Conservation (phyloP, 768 basidiomycete genomes). For the Phallus indusiatus region DNA sequence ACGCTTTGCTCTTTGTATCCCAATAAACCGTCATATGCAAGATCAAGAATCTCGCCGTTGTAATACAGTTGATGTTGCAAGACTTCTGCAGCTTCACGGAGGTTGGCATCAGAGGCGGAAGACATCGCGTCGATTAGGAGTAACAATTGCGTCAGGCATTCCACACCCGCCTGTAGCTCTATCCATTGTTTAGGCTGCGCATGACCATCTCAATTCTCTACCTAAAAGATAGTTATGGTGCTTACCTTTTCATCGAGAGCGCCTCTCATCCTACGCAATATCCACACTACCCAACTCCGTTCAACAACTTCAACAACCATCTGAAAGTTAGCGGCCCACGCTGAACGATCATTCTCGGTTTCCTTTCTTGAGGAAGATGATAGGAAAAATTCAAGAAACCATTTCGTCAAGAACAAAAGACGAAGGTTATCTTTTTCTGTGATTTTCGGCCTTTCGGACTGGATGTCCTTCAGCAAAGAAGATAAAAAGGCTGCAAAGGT, state of each 20-base stretch:
- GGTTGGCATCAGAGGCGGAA: constrained; percentile 26
- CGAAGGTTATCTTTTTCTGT: constrained; percentile 93
- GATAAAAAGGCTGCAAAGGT: constrained; percentile 66
- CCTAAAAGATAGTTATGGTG: not conserved
- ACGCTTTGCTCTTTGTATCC: constrained; percentile 62
- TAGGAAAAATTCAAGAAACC: constrained; percentile 90
- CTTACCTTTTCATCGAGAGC: constrained; percentile 86
- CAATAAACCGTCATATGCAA: constrained; percentile 67
- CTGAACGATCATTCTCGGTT: constrained; percentile 16
- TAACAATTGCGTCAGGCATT: constrained; percentile 88
- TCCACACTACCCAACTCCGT: constrained; percentile 82
- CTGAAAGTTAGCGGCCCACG: constrained; percentile 48
- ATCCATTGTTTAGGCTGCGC: constrained; percentile 85
- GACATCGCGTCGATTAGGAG: constrained; percentile 83
- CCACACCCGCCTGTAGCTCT: constrained; percentile 88
- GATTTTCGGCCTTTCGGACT: constrained; percentile 83
- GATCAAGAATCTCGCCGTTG: constrained; percentile 89
- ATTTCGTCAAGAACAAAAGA: constrained; percentile 76
- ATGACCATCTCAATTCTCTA: constrained; percentile 2
- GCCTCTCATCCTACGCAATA: constrained; percentile 78
- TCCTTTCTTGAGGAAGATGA: constrained; percentile 32
- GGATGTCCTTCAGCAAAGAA: constrained; percentile 84
- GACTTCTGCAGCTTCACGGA: constrained; percentile 68
- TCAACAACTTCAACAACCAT: constrained; percentile 81
- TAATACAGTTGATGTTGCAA: constrained; percentile 90